These are phyloP conservation scores for Phlebiopsis gigantea DNA, from an alignment of 768 basidiomycete species.

Conservation along the genomic window DNA sequence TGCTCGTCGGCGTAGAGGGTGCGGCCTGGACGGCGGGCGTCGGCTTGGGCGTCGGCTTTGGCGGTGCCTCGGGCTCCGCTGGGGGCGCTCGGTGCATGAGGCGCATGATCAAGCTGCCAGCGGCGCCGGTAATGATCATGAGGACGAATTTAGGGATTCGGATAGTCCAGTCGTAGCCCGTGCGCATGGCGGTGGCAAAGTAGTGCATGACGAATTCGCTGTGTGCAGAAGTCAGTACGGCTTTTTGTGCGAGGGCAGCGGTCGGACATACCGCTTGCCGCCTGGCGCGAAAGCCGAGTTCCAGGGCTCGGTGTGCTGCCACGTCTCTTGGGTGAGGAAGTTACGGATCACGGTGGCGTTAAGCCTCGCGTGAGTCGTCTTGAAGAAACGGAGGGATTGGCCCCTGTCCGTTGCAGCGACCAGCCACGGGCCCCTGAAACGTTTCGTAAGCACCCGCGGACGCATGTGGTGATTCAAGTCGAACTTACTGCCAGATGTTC, in stretches of 20 bases:
- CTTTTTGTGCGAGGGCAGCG: neutral
- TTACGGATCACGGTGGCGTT: conserved; percentile 54
- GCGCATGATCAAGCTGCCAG: conserved; percentile 64
- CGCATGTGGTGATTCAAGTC: neutral
- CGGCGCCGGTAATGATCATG: conserved; percentile 56
- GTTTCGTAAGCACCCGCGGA: neutral
- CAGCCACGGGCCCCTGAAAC: conserved; percentile 65
- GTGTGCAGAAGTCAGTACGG: conserved; percentile 3
- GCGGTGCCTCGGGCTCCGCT: conserved; percentile 4
- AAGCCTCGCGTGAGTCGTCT: conserved; percentile 55
- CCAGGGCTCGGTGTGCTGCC: conserved; percentile 66
- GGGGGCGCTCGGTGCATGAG: conserved; percentile 43
- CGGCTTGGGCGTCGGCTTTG: conserved; percentile 2
- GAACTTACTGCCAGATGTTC: conserved; percentile 74
- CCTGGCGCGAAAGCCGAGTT: conserved; percentile 65
- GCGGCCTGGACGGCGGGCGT: conserved; percentile 3
- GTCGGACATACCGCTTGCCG: conserved; percentile 53
- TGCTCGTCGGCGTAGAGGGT: neutral
- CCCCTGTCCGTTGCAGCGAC: conserved; percentile 71
- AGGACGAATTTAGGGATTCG: conserved; percentile 69
- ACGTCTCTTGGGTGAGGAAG: conserved; percentile 62
- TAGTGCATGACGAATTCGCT: conserved; percentile 70
- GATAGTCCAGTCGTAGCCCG: conserved; percentile 46
- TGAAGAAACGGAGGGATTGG: conserved; percentile 76
- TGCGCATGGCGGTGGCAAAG: conserved; percentile 43